Conservation (phyloP, 1,139 yeast genomes). For the Magnusiomyces clavatus region DNA sequence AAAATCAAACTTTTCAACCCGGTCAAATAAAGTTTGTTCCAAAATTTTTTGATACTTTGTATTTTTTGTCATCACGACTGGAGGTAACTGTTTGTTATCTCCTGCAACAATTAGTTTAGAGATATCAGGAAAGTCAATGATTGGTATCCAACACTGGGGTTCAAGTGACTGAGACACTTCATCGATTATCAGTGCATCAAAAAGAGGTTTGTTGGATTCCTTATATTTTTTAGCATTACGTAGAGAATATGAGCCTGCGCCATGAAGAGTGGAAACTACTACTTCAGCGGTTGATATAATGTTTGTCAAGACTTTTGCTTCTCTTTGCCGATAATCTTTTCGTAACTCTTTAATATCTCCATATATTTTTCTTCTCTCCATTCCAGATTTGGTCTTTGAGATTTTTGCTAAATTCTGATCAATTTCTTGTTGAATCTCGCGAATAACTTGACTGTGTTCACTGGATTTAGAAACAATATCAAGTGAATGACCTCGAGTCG, state of each 20-base stretch:
- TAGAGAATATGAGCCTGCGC: conserved; percentile 69
- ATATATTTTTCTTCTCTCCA: conserved; percentile 62
- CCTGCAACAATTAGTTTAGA: conserved; percentile 49
- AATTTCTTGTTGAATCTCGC: conserved; percentile 67
- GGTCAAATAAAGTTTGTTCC: conserved; percentile 68
- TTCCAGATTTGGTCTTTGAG: conserved; percentile 57
- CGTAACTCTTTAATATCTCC: conserved; percentile 58
- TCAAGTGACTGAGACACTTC: conserved; percentile 93
- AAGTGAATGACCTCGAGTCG: conserved; percentile 62
- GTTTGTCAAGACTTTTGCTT: conserved; percentile 53
- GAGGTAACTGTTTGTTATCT: conserved; percentile 79
- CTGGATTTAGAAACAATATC: conserved; percentile 63
- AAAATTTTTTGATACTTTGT: conserved; percentile 36
- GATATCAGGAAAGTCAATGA: conserved; percentile 56
- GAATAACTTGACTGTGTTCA: conserved; percentile 54
- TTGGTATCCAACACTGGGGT: conserved; percentile 96
- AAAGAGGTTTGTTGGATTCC: conserved; percentile 36
- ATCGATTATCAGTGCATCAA: conserved; percentile 82
- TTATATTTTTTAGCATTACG: conserved; percentile 27
- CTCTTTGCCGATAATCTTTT: conserved; percentile 62
- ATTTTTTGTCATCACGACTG: conserved; percentile 32
- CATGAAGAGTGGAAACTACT: conserved; percentile 77
- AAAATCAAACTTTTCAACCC: conserved; percentile 45
- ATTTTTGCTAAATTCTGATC: conserved; percentile 49
- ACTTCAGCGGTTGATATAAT: conserved; percentile 57